phyloP scores from a whole-genome alignment of 2,329 filamentous ascomycete genomes.

The Sclerotinia nivalis region DNA sequence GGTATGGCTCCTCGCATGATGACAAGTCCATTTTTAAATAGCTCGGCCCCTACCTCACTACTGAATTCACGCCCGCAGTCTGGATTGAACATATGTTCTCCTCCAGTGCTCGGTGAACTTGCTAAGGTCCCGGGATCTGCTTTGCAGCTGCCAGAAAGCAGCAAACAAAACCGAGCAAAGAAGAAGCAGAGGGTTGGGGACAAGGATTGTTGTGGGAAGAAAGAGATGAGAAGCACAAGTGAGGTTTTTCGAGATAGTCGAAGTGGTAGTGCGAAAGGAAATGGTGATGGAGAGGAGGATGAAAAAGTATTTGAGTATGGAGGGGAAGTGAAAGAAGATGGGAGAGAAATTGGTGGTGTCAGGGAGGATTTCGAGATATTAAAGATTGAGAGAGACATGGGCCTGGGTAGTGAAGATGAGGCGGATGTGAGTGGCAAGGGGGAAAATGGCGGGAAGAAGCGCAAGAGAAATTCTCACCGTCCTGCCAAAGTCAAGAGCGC shows the following conservation, averaged over 20 bases:
- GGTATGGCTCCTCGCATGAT: neutral
- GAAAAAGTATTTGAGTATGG: too few relatives aligned
- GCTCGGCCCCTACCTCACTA: neutral
- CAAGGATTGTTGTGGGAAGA: neutral
- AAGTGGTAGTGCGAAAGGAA: neutral
- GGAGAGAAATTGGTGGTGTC: neutral
- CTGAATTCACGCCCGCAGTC: neutral
- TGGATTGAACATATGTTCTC: neutral
- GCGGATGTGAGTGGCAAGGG: fast-evolving
- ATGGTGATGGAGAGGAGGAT: neutral
- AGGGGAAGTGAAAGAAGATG: neutral
- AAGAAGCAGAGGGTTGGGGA: neutral
- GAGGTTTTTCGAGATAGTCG: neutral
- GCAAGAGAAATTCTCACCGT: neutral
- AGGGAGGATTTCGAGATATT: neutral
- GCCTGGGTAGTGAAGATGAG: neutral
- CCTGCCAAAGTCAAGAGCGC: neutral
- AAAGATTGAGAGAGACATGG: neutral
- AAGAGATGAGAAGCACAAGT: neutral
- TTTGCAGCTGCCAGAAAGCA: neutral
- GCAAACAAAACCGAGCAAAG: neutral
- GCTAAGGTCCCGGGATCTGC: neutral
- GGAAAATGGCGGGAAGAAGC: neutral
- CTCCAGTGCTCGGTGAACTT: neutral
- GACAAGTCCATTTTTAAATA: neutral